phyloP scores from a whole-genome alignment of 1,284 basidiomycete species.

The Boletus hoseneyae region DNA sequence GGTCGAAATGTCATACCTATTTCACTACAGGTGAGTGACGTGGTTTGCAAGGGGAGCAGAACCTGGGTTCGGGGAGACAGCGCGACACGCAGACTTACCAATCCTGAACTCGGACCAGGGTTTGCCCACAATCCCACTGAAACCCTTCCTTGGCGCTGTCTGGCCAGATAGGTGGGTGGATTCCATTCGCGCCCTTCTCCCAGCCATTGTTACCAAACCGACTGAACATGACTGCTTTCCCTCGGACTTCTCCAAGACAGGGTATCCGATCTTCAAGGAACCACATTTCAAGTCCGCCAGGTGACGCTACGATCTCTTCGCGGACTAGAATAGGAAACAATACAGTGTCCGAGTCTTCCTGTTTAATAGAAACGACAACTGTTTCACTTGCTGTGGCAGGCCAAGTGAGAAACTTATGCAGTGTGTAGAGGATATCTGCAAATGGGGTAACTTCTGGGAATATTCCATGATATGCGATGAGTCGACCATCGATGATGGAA shows the following conservation, averaged over 20 bases:
- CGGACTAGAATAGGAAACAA: conserved; percentile 67
- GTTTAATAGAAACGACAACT: conserved; percentile 81
- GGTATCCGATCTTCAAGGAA: conserved; percentile 78
- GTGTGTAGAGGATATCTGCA: conserved; percentile 52
- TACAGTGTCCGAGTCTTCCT: conserved; percentile 61
- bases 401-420: conserved; percentile 64
- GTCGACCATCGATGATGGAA: conserved; percentile 56
- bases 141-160: conserved; percentile 71
- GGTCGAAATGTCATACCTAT: conserved; percentile 73
- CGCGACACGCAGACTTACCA: conserved; percentile 52
- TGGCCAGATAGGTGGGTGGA: conserved; percentile 81
- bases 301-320: conserved; percentile 54
- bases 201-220: conserved; percentile 67
- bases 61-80: background rate
- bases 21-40: conserved; percentile 5
- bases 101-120: conserved; percentile 71
- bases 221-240: conserved; percentile 78
- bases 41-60: background rate
- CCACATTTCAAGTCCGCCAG: conserved; percentile 68
- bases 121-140: conserved; percentile 68
- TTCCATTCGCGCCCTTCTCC: conserved; percentile 70
- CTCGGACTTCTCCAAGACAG: conserved; percentile 74
- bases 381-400: conserved; percentile 62
- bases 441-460: conserved; percentile 70
- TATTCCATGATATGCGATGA: conserved; percentile 79